Evolutionary conservation across 148 eudicot genomes (phyloP).

Genomic region (Talinum fruticosum): DNA sequence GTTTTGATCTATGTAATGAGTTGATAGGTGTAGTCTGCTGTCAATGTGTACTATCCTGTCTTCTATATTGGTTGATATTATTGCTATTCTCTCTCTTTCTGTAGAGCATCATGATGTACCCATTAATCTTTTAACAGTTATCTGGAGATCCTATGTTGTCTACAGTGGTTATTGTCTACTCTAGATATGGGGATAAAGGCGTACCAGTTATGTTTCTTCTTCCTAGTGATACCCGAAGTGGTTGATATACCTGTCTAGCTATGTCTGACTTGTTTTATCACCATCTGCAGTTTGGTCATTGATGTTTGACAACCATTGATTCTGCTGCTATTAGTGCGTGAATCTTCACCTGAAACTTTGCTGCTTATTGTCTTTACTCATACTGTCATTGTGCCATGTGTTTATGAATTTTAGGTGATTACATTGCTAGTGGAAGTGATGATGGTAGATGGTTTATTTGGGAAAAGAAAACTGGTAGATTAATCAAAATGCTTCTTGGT

Average conservation of each 20-base stretch:
- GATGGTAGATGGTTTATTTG: conserved; percentile 98
- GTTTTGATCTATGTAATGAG: conserved; percentile 3
- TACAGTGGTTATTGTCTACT: neutral
- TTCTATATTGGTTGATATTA: neutral
- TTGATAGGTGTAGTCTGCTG: neutral
- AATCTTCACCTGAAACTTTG: neutral
- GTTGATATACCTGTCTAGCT: no score
- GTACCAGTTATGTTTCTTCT: no score
- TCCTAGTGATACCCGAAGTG: no score
- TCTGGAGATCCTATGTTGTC: neutral
- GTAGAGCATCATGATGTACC: neutral
- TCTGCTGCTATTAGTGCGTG: neutral
- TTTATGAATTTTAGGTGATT: conserved; percentile 56
- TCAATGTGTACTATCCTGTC: neutral
- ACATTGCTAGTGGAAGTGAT: conserved; percentile 96
- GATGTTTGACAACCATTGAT: neutral
- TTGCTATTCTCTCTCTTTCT: neutral
- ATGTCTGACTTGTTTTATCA: neutral
- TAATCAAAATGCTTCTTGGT: conserved; percentile 80
- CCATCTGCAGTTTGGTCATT: neutral
- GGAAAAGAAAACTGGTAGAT: conserved; percentile 93
- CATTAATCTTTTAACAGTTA: neutral
- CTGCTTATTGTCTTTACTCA: neutral
- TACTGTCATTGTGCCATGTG: neutral
- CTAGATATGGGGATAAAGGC: no score